Evolutionary conservation across 768 basidiomycete species (phyloP).

Genomic region (Suillus americanus): DNA sequence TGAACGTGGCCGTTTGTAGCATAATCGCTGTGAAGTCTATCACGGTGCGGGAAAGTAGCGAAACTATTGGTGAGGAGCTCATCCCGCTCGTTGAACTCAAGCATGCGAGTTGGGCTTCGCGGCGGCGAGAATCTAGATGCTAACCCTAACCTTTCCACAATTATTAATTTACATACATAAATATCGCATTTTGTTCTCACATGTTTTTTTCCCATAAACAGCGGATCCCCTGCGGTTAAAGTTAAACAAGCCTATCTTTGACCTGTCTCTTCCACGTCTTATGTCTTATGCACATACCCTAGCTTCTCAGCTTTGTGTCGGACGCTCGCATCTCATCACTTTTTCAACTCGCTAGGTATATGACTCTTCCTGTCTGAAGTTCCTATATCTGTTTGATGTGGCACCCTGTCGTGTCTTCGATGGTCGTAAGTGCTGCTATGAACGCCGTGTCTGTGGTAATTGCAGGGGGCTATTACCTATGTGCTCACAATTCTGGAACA

Average conservation of each 20-base stretch:
- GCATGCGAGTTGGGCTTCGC: conserved; percentile 20
- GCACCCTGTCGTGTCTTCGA: conserved; percentile 5
- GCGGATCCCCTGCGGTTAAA: background rate
- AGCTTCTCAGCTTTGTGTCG: background rate
- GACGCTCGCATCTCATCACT: background rate
- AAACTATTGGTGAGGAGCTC: conserved; percentile 21
- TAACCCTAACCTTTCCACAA: background rate
- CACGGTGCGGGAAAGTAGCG: background rate
- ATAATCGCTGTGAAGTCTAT: background rate
- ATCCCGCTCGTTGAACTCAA: conserved; percentile 21
- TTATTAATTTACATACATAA: background rate
- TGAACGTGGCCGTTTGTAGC: background rate
- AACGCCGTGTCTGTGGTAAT: background rate
- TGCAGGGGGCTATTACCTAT: background rate
- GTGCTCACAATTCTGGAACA: background rate
- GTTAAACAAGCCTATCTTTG: background rate
- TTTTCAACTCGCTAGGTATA: background rate
- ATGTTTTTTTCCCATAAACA: background rate
- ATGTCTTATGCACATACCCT: background rate
- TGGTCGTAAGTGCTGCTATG: background rate
- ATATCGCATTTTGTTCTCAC: background rate
- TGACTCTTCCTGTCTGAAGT: background rate
- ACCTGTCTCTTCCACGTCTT: background rate
- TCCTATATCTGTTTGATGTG: background rate
- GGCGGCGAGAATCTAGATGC: background rate